phyloP scores from a whole-genome alignment of 1,284 basidiomycete species.

The Pseudozyma pruni region DNA sequence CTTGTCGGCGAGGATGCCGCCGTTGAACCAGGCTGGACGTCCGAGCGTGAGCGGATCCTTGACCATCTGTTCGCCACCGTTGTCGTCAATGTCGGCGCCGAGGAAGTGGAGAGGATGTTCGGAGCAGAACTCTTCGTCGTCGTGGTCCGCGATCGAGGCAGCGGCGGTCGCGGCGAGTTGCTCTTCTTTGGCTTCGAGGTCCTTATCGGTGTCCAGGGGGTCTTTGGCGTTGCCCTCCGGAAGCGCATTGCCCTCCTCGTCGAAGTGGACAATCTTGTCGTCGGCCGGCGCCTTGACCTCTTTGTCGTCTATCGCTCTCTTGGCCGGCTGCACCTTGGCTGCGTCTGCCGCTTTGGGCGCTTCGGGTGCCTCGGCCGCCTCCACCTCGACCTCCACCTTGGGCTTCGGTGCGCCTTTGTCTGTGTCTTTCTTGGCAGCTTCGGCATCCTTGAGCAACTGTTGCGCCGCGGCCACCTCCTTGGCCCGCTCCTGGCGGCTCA shows the following conservation, averaged over 20 bases:
- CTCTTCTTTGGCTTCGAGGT: background rate
- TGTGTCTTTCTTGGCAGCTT: constrained; percentile 1
- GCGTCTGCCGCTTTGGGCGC: background rate
- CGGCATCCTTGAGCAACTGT: constrained; percentile 10
- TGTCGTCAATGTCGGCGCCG: constrained; percentile 33
- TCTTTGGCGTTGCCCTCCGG: constrained; percentile 1
- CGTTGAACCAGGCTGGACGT: constrained; percentile 45
- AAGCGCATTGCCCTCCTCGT: constrained; percentile 13
- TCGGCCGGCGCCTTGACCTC: background rate
- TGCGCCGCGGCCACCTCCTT: constrained; percentile 14
- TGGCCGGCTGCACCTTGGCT: too few species aligned
- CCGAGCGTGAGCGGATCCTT: constrained; percentile 22
- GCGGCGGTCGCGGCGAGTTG: background rate
- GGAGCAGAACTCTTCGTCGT: constrained; percentile 39
- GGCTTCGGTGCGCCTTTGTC: background rate
- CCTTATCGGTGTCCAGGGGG: constrained; percentile 6
- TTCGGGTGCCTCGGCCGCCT: background rate
- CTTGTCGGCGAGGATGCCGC: constrained; percentile 42
- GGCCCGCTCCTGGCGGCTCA: background rate
- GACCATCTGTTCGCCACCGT: constrained; percentile 12
- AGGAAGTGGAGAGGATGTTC: constrained; percentile 48
- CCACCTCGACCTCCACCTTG: too few species aligned
- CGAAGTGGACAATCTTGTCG: constrained; percentile 9
- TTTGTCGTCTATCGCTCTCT: background rate
- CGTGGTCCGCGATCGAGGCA: background rate